Conservation (phyloP, 2,329 filamentous ascomycete genomes). For the Clonostachys rosea region DNA sequence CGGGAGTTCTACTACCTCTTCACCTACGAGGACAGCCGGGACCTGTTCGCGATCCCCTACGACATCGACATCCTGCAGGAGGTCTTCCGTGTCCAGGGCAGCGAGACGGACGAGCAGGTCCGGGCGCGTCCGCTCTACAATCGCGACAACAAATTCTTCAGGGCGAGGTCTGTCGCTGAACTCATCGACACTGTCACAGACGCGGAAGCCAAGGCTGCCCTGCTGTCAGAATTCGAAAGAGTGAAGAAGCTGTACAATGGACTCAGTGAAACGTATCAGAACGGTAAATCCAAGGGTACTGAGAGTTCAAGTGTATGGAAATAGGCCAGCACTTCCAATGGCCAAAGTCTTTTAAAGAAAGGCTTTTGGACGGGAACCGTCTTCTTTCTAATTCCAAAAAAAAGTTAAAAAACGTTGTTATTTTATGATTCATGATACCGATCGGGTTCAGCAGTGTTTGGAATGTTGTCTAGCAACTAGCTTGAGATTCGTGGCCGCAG, state of each 20-base stretch:
- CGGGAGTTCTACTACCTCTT: constrained; percentile 53
- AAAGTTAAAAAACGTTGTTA: too few species aligned
- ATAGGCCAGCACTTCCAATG: constrained; percentile 7
- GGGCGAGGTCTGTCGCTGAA: constrained; percentile 32
- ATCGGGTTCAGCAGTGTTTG: too few species aligned
- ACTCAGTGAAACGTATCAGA: constrained; percentile 43
- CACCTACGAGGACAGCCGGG: constrained; percentile 53
- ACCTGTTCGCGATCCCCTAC: constrained; percentile 50
- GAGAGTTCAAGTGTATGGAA: constrained; percentile 45
- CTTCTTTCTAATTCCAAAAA: too few species aligned
- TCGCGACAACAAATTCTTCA: constrained; percentile 51
- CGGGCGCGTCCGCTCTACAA: constrained; percentile 43
- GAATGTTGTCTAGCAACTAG: too few species aligned
- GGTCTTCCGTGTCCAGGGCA: constrained; percentile 38
- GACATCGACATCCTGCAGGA: constrained; percentile 53
- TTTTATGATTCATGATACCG: too few species aligned
- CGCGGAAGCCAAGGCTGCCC: constrained; percentile 20
- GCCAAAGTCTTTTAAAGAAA: too few species aligned
- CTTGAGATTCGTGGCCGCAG: too few species aligned
- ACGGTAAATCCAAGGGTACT: constrained; percentile 33
- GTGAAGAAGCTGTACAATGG: constrained; percentile 42
- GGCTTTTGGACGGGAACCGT: too few species aligned
- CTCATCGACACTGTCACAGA: constrained; percentile 29
- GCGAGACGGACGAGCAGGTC: constrained; percentile 30
- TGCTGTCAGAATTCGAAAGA: constrained; percentile 33